Percentiles rank a stretch among this genome's conserved stretches.
These are phyloP conservation scores for Tuber aestivum DNA, from an alignment of 495 filamentous ascomycete species.

Conservation along the genomic window DNA sequence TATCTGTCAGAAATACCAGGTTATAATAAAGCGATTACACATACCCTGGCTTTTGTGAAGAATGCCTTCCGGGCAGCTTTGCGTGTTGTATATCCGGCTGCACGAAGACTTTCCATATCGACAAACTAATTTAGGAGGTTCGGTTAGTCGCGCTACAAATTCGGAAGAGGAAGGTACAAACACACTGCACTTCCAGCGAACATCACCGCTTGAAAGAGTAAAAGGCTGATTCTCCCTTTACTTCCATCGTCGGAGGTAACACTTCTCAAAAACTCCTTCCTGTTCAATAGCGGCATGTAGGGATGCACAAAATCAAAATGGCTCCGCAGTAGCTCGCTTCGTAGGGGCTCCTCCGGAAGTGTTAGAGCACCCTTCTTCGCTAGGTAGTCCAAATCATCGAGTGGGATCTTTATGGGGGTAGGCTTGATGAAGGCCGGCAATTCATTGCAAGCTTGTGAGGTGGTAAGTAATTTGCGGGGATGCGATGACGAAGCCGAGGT, in stretches of 20 bases:
- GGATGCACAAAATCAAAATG: slow-evolving; percentile 82
- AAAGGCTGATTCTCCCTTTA: slow-evolving; percentile 63
- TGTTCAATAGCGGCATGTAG: slow-evolving; percentile 80
- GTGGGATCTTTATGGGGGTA: slow-evolving; percentile 59
- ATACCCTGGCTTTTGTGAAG: slow-evolving; percentile 71
- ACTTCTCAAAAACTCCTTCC: slow-evolving; percentile 64
- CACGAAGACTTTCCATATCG: slow-evolving; percentile 60
- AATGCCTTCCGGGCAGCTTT: slow-evolving; percentile 72
- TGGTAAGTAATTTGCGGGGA: slow-evolving; percentile 46
- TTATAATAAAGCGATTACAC: slow-evolving; percentile 28
- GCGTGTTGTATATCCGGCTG: slow-evolving; percentile 62
- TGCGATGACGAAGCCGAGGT: slow-evolving; percentile 45
- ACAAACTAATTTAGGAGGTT: slow-evolving; percentile 54
- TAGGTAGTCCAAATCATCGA: slow-evolving; percentile 70
- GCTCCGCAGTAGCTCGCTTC: slow-evolving; percentile 65
- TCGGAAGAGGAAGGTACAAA: slow-evolving; percentile 11
- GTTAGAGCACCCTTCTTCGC: slow-evolving; percentile 67
- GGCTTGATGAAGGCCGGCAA: slow-evolving; percentile 69
- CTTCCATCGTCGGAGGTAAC: slow-evolving; percentile 60
- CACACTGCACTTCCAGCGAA: slow-evolving; percentile 61
- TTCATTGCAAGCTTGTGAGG: slow-evolving; percentile 44
- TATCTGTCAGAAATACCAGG: neutral
- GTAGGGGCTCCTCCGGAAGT: slow-evolving; percentile 59
- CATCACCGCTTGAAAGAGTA: slow-evolving; percentile 78
- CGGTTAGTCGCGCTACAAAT: slow-evolving; percentile 14